phyloP scores from a whole-genome alignment of 2,329 filamentous ascomycete species.

The Aspergillus quadricinctus region DNA sequence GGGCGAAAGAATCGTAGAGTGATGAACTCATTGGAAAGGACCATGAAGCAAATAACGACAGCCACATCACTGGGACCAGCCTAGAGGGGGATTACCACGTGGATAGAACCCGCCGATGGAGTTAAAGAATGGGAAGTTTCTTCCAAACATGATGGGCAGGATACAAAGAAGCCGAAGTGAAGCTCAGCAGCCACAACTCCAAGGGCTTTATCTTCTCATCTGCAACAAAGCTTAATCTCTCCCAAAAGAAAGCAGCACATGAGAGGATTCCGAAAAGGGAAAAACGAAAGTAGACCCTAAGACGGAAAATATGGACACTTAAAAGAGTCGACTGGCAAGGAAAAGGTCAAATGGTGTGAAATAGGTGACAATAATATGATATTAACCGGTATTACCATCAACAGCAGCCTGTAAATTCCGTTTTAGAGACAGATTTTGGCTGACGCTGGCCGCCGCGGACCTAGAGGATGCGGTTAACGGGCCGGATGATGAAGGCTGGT shows the following conservation, averaged over 20 bases:
- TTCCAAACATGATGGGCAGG: conserved; percentile 36
- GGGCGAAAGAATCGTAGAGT: conserved; percentile 12
- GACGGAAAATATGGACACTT: neutral
- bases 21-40: neutral
- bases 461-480: conserved; percentile 36
- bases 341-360: conserved; percentile 3
- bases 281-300: neutral
- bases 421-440: conserved; percentile 36
- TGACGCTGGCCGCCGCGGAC: conserved; percentile 26
- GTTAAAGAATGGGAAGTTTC: conserved; percentile 36
- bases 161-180: conserved; percentile 9
- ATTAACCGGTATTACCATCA: conserved; percentile 40
- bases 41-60: neutral
- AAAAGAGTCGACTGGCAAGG: neutral
- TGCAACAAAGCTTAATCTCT: conserved; percentile 1
- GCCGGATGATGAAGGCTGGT: conserved; percentile 38
- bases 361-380: conserved; percentile 7
- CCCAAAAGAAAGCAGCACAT: conserved; percentile 9
- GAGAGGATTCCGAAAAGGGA: neutral
- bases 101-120: conserved; percentile 36
- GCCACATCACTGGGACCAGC: neutral
- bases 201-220: conserved; percentile 1
- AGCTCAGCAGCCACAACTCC: conserved; percentile 3
- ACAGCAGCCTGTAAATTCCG: conserved; percentile 41
- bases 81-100: conserved; percentile 33